Percentiles rank a stretch among this genome's conserved stretches.
These are phyloP conservation scores for Cudoniella acicularis DNA, from an alignment of 495 filamentous ascomycete genomes.

Conservation along the genomic window DNA sequence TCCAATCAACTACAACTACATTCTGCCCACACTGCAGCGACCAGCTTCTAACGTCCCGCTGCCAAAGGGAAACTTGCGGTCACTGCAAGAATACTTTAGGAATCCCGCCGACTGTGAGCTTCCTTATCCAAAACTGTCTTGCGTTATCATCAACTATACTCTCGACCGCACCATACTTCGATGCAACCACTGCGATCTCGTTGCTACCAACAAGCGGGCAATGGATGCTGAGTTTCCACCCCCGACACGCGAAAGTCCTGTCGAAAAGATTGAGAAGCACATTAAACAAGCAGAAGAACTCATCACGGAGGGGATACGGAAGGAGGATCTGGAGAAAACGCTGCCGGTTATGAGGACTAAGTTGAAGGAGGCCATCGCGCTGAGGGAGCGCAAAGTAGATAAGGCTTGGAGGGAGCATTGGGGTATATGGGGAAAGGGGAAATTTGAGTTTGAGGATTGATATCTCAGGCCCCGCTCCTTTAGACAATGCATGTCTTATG, in stretches of 20 bases:
- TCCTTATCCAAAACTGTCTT: slow-evolving; percentile 28
- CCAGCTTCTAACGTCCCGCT: not conserved
- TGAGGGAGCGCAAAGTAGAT: slow-evolving; percentile 8
- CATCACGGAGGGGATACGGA: slow-evolving; percentile 5
- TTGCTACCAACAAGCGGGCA: slow-evolving; percentile 3
- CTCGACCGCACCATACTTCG: slow-evolving; percentile 20
- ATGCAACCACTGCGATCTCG: slow-evolving; percentile 25
- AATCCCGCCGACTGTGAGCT: slow-evolving; percentile 30
- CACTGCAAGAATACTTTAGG: slow-evolving; percentile 7
- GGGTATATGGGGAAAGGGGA: slow-evolving; percentile 19
- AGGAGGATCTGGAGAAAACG: slow-evolving; percentile 1
- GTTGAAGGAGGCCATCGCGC: not conserved
- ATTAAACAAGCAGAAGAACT: slow-evolving; percentile 4
- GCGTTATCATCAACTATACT: slow-evolving; percentile 6
- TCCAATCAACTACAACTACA: not conserved
- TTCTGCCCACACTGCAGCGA: not conserved
- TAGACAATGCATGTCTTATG: no score
- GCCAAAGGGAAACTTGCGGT: slow-evolving; percentile 7
- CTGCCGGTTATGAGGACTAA: slow-evolving; percentile 2
- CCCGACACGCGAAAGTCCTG: slow-evolving; percentile 2
- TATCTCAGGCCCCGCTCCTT: no score
- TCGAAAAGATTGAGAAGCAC: slow-evolving; percentile 4
- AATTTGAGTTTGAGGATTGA: slow-evolving; percentile 1
- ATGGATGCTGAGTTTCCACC: slow-evolving; percentile 4
- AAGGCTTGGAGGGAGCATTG: slow-evolving; percentile 16